These are phyloP conservation scores for Solanum acaule DNA, from an alignment of 257 asterid species.

Conservation along the genomic window DNA sequence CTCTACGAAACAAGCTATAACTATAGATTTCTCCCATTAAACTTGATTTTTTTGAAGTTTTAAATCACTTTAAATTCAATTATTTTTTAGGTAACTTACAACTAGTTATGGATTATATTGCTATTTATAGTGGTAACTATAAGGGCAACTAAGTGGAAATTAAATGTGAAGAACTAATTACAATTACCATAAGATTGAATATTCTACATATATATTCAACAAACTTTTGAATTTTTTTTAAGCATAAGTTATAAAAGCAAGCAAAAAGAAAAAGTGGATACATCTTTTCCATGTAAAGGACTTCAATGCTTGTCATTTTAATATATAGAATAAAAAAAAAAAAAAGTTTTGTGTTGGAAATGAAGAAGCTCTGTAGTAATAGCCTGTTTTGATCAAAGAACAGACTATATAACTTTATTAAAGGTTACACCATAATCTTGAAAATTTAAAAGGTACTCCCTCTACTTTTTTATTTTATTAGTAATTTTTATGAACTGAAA, in stretches of 20 bases:
- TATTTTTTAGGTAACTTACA: background rate
- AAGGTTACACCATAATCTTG: constrained; percentile 17
- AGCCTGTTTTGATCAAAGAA: constrained; percentile 17
- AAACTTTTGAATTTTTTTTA: constrained; percentile 1
- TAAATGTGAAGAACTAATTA: constrained; percentile 1
- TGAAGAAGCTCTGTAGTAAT: constrained; percentile 1
- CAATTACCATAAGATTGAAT: constrained; percentile 1
- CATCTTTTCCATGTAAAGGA: constrained; percentile 45
- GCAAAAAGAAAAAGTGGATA: constrained; percentile 25
- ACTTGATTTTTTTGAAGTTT: background rate
- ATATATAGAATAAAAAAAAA: background rate
- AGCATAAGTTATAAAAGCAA: constrained; percentile 8
- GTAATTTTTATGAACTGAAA: constrained; percentile 7
- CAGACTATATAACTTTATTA: constrained; percentile 25
- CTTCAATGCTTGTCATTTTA: constrained; percentile 22
- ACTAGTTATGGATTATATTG: background rate
- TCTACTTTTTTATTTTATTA: background rate
- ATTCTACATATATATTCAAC: background rate
- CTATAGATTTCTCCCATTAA: background rate
- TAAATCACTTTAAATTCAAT: background rate
- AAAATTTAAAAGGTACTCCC: background rate
- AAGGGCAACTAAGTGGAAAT: background rate
- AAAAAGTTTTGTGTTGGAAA: constrained; percentile 15
- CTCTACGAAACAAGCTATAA: background rate
- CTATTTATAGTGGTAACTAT: background rate